A percentile compares a stretch with the other conserved stretches of the same genome.
Evolutionary conservation across 2,329 filamentous ascomycete species (phyloP).

Genomic region (Emydomyces testavorans): DNA sequence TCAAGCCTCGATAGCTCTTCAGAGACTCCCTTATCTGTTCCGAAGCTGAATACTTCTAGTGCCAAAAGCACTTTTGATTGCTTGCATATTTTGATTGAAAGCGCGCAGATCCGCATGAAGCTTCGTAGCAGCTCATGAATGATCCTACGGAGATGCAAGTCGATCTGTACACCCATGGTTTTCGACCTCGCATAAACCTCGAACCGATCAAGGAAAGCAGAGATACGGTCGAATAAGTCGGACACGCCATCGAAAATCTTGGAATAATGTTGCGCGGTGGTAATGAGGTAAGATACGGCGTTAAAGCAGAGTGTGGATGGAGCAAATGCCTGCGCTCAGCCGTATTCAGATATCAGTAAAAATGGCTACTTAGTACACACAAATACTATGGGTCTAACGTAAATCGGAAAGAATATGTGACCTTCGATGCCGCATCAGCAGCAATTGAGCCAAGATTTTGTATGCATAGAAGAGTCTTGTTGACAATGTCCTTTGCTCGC

Average conservation of each 20-base stretch:
- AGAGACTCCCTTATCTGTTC: slow-evolving; percentile 23
- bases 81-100: slow-evolving; percentile 21
- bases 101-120: slow-evolving; percentile 21
- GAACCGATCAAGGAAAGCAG: slow-evolving; percentile 22
- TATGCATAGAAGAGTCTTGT: slow-evolving; percentile 21
- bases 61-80: slow-evolving; percentile 20
- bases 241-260: slow-evolving; percentile 23
- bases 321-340: slow-evolving; percentile 19
- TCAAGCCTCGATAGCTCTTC: slow-evolving; percentile 19
- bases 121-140: slow-evolving; percentile 22
- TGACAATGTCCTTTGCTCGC: slow-evolving; percentile 18
- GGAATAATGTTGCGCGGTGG: slow-evolving; percentile 21
- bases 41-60: slow-evolving; percentile 23
- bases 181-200: slow-evolving; percentile 20
- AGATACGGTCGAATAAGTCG: slow-evolving; percentile 21
- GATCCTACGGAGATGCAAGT: slow-evolving; percentile 20
- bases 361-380: neutral
- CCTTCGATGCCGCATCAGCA: slow-evolving; percentile 22
- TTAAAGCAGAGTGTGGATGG: slow-evolving; percentile 24
- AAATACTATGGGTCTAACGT: neutral
- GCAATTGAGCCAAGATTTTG: slow-evolving; percentile 20
- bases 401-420: slow-evolving; percentile 8
- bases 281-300: slow-evolving; percentile 23
- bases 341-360: neutral
- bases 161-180: slow-evolving; percentile 18